phyloP scores from a whole-genome alignment of 192 early-diverging fungal genomes.

The Powellomyces hirtus region DNA sequence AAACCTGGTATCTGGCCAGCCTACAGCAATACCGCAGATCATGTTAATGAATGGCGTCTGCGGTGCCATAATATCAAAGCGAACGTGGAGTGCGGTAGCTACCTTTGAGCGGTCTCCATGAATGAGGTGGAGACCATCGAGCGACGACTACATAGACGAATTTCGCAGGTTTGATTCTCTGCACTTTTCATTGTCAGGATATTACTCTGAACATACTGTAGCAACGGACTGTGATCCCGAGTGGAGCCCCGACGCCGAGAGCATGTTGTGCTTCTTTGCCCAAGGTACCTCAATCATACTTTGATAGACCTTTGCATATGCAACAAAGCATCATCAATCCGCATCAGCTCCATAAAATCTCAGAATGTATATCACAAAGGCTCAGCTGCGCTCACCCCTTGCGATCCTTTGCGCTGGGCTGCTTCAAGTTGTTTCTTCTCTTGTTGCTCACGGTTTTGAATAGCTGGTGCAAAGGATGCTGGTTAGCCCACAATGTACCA shows the following conservation, averaged over 20 bases:
- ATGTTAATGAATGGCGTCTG: background rate
- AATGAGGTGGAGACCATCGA: no score
- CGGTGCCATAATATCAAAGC: background rate
- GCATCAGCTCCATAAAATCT: background rate
- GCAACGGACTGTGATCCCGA: no score
- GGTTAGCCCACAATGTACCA: background rate
- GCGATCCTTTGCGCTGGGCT: background rate
- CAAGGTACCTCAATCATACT: background rate
- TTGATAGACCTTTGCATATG: background rate
- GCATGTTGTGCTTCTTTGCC: background rate
- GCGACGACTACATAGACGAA: no score
- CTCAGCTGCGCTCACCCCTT: background rate
- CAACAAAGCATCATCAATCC: background rate
- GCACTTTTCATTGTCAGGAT: no score
- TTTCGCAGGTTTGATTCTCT: no score
- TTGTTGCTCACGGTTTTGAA: background rate
- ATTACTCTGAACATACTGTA: no score
- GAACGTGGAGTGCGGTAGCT: no score
- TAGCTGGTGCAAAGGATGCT: background rate
- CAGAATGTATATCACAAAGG: background rate
- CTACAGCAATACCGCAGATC: background rate
- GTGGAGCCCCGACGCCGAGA: background rate
- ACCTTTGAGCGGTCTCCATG: no score
- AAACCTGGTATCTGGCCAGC: background rate
- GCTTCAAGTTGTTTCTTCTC: slow-evolving; percentile 4